Evolutionary conservation across 768 basidiomycete genomes (phyloP).

Genomic region (Pulveroboletus sp.): DNA sequence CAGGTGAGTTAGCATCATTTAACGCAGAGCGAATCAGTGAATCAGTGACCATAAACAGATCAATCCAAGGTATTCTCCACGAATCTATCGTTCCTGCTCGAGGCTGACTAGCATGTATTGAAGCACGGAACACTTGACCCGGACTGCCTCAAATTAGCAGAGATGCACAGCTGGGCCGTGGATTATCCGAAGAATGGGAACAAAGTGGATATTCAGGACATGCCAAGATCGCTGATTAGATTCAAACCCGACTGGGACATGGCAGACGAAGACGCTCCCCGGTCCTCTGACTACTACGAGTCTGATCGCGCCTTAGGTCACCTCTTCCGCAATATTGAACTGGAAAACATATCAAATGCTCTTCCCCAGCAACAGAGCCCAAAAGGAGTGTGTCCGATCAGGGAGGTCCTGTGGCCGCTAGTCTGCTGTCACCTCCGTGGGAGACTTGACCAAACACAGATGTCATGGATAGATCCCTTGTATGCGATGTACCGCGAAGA

Average conservation of each 20-base stretch:
- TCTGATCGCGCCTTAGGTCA: constrained; percentile 68
- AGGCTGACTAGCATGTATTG: background rate
- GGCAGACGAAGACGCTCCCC: constrained; percentile 50
- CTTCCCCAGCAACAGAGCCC: constrained; percentile 4
- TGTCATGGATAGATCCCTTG: constrained; percentile 14
- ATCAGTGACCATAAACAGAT: constrained; percentile 40
- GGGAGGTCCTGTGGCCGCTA: constrained; percentile 12
- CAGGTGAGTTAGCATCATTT: constrained; percentile 43
- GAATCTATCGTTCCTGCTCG: background rate
- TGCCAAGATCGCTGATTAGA: constrained; percentile 56
- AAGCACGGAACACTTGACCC: constrained; percentile 61
- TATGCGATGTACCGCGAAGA: constrained; percentile 52
- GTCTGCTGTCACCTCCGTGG: constrained; percentile 22
- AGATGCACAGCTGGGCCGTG: constrained; percentile 59
- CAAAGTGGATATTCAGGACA: constrained; percentile 49
- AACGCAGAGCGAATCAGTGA: background rate
- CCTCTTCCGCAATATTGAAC: constrained; percentile 59
- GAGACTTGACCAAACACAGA: background rate
- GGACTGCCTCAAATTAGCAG: constrained; percentile 54
- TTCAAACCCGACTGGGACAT: constrained; percentile 81
- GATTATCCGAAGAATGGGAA: constrained; percentile 80
- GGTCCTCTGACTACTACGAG: constrained; percentile 63
- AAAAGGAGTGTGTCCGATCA: constrained; percentile 33
- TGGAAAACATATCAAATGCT: constrained; percentile 35
- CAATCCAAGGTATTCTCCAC: constrained; percentile 55